A percentile compares a stretch with the other conserved stretches of the same genome.
phyloP scores from a whole-genome alignment of 257 asterid species.

The Solanum gracilifrons region DNA sequence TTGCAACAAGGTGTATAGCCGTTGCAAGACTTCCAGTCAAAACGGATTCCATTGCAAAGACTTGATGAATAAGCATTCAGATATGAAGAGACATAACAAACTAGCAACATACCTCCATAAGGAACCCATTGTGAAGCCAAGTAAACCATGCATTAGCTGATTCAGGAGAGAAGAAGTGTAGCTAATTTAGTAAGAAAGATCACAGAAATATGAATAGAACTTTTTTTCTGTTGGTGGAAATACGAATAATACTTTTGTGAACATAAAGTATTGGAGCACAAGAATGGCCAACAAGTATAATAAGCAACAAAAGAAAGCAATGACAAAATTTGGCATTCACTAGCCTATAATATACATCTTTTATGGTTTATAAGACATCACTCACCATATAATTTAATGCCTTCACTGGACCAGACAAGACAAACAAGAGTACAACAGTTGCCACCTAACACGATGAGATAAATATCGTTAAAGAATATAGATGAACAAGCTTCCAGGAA shows the following conservation, averaged over 20 bases:
- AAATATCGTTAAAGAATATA: not conserved
- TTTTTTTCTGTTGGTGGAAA: not conserved
- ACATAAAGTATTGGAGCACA: not conserved
- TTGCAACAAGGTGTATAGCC: not conserved
- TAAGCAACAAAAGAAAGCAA: not conserved
- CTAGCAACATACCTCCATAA: slow-evolving; percentile 68
- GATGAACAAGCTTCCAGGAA: not conserved
- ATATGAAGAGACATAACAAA: not conserved
- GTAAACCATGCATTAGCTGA: slow-evolving; percentile 87
- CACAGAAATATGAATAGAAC: not conserved
- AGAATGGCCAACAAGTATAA: not conserved
- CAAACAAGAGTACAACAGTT: slow-evolving; percentile 65
- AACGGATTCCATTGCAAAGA: not conserved
- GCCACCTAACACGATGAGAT: slow-evolving; percentile 53
- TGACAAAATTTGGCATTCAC: not conserved
- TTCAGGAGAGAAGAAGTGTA: not conserved
- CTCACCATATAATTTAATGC: slow-evolving; percentile 86
- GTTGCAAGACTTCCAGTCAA: not conserved
- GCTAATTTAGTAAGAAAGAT: not conserved
- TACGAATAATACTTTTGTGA: not conserved
- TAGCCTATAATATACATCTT: not conserved
- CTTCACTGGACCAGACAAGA: slow-evolving; percentile 92
- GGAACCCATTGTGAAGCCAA: slow-evolving; percentile 82
- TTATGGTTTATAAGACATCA: not conserved
- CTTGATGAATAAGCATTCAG: not conserved